Conservation (phyloP, 2,329 filamentous ascomycete species). For the Claviceps pazoutovae region DNA sequence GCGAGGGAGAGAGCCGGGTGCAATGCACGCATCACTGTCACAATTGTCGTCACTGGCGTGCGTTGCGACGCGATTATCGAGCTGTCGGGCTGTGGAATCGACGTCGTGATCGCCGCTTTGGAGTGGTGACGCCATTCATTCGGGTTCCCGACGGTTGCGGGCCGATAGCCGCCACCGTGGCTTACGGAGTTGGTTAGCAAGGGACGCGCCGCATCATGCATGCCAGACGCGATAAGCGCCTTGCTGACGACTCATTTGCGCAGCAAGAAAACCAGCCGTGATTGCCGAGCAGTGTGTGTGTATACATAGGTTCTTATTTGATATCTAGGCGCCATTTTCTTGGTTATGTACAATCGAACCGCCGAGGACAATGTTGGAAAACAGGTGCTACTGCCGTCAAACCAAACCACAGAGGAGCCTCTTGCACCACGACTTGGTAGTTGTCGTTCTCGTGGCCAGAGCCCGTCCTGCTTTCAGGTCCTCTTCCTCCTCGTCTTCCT, state of each 20-base stretch:
- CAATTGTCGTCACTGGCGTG: neutral
- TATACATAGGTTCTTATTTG: neutral
- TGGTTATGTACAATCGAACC: neutral
- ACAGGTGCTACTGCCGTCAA: slow-evolving; percentile 1
- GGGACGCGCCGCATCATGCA: neutral
- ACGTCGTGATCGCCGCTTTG: neutral
- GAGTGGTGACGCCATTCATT: slow-evolving; percentile 3
- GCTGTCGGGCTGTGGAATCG: neutral
- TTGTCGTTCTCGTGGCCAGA: neutral
- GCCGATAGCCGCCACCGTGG: neutral
- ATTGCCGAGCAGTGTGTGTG: too few species aligned
- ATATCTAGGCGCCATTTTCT: neutral
- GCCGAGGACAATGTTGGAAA: too few species aligned
- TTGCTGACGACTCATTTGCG: neutral
- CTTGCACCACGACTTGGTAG: slow-evolving; percentile 12
- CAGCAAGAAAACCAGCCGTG: too few species aligned
- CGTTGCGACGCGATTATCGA: neutral
- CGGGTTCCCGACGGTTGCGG: neutral
- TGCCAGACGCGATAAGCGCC: neutral
- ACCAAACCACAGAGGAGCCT: slow-evolving; percentile 15
- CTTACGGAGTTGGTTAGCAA: neutral
- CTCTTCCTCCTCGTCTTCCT: slow-evolving; percentile 10
- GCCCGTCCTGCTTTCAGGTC: slow-evolving; percentile 3
- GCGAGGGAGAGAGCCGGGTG: too few species aligned
- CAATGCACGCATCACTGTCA: neutral